phyloP scores from a whole-genome alignment of 2,329 filamentous ascomycete species.

The Paecilomyces sp. region DNA sequence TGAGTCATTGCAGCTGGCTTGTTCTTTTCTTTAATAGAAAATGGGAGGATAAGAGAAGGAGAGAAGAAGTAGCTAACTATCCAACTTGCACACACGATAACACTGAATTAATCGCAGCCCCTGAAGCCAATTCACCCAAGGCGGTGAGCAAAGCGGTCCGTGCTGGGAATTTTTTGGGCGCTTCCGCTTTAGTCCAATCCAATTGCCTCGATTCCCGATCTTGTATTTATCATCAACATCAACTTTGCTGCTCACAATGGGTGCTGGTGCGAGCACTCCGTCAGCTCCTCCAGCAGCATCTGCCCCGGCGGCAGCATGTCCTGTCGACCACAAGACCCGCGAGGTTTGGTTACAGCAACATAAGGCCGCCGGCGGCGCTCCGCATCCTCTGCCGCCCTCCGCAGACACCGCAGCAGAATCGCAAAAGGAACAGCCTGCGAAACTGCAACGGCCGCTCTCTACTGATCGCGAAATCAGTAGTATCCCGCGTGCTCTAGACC shows the following conservation, averaged over 20 bases:
- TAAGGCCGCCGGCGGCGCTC: slow-evolving; percentile 26
- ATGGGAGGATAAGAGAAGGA: neutral
- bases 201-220: neutral
- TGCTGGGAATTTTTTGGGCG: neutral
- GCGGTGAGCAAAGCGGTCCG: slow-evolving; percentile 8
- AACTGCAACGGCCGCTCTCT: slow-evolving; percentile 45
- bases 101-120: neutral
- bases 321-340: slow-evolving; percentile 84
- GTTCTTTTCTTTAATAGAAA: neutral
- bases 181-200: neutral
- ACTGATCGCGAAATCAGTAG: slow-evolving; percentile 67
- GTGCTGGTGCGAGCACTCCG: slow-evolving; percentile 30
- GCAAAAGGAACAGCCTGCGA: slow-evolving; percentile 17
- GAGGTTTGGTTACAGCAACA: slow-evolving; percentile 70
- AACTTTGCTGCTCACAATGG: slow-evolving; percentile 20
- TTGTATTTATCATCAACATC: slow-evolving; percentile 8
- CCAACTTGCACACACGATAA: neutral
- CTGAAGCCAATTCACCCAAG: slow-evolving; percentile 9
- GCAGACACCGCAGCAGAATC: slow-evolving; percentile 17
- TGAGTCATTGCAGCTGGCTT: slow-evolving; percentile 19
- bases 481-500: slow-evolving; percentile 59
- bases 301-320: slow-evolving; percentile 51
- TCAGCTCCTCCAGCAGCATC: slow-evolving; percentile 14
- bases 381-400: slow-evolving; percentile 22
- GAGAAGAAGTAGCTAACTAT: neutral